Evolutionary conservation across 352 stramenopile genomes (phyloP), one percentile per base, ranked within the genome.

Genomic region (Thalassiosira exigua): DNA sequence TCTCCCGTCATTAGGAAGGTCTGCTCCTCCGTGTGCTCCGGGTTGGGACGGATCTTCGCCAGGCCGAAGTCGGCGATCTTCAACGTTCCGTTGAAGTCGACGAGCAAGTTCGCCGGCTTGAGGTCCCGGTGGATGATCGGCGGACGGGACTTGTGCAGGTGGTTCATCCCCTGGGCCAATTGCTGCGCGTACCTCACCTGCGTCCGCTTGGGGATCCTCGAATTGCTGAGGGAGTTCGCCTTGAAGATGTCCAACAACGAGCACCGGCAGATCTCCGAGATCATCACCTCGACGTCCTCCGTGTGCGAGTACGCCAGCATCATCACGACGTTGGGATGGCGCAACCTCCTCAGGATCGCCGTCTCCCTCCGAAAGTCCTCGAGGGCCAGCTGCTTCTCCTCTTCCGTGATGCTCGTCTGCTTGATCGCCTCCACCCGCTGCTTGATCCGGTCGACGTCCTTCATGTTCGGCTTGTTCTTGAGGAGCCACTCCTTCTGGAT

Each of bases 51-150:
- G 41, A 89, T 79, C 61, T 92, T 93, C 19, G 96, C 98, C n/a
- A 99, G 89, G 7, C 96, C 97, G 86, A 99, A 99, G 86, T 99
- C 97, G 46, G 96, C 96, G 68, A 99, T 97, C 83, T 99, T 98
- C 52, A 95, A 69, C 4, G 81, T 78, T 1, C 86, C 86, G 44
- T 56, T 87, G 61, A 84, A 90, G 75, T 91, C 88, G 68, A 91
- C 87, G 39, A 93, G 75, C 27, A 93, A 60, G 72, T 95, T 95
- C 0, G 83, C 90, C 22, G 85, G 85, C 61, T 99, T 99, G 50
- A 99, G 90, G 86, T 98, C 96, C 32, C 96, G 95, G 83, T 99
- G 96, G 57, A 98, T 98, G 77, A 99, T 97, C 0, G 94, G 94
- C 30, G 95, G 96, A 69, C 96, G 94, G 86, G 96, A 97, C 62